Evolutionary conservation across 202 grass and related monocot genomes (phyloP).

Genomic region (Setaria viridis): DNA sequence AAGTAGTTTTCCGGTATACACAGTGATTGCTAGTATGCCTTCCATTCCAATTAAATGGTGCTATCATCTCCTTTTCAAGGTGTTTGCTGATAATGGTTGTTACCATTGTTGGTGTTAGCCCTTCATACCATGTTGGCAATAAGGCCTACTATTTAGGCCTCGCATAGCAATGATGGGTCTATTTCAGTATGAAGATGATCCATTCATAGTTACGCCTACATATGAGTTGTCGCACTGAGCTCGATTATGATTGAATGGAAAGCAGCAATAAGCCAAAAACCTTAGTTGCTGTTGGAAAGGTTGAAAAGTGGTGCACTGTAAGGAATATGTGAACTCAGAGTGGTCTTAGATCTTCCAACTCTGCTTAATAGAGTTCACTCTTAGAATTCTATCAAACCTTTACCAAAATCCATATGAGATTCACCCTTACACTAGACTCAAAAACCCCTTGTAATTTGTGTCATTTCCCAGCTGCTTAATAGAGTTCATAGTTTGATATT

Average conservation of each 20-base stretch:
- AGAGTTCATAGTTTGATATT: not conserved
- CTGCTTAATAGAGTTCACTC: too few species aligned
- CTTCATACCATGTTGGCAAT: constrained; percentile 29
- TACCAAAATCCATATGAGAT: not conserved
- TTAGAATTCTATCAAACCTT: constrained; percentile 27
- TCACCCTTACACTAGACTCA: constrained; percentile 2
- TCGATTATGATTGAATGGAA: constrained; percentile 6
- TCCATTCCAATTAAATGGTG: constrained; percentile 25
- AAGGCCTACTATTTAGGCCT: constrained; percentile 26
- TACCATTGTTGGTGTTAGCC: constrained; percentile 38
- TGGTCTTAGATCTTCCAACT: constrained; percentile 38
- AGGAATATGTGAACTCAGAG: constrained; percentile 31
- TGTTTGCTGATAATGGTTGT: constrained; percentile 35
- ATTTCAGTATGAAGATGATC: constrained; percentile 22
- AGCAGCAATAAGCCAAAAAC: constrained; percentile 17
- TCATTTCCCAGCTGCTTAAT: constrained; percentile 23
- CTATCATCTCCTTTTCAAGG: constrained; percentile 38
- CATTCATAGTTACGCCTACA: constrained; percentile 17
- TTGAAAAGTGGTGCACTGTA: not conserved
- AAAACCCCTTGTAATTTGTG: not conserved
- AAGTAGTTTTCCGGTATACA: constrained; percentile 26
- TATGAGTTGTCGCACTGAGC: constrained; percentile 1
- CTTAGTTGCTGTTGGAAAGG: constrained; percentile 32
- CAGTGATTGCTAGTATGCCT: constrained; percentile 13
- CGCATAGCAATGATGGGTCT: not conserved